phyloP scores from a whole-genome alignment of 768 basidiomycete species.

The Jaapia argillacea region DNA sequence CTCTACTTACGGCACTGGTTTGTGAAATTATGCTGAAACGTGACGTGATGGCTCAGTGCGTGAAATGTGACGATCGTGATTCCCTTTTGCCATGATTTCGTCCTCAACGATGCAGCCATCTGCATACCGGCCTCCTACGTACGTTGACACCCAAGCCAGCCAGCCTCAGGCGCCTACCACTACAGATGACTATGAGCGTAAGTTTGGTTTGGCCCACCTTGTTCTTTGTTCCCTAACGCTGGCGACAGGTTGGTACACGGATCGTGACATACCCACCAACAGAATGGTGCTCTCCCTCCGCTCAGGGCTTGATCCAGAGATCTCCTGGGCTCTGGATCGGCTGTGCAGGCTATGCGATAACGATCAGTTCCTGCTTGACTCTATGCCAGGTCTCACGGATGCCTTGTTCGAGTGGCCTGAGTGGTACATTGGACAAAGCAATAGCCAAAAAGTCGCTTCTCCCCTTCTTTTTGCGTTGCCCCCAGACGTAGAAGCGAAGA shows the following conservation, averaged over 20 bases:
- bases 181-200: conserved; percentile 74
- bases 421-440: conserved; percentile 49
- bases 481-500: conserved; percentile 39
- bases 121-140: conserved; percentile 5
- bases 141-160: conserved; percentile 10
- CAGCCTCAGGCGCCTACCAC: conserved; percentile 36
- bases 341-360: conserved; percentile 73
- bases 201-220: conserved; percentile 5
- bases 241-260: conserved; percentile 75
- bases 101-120: neutral
- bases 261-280: conserved; percentile 56
- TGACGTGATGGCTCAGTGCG: neutral
- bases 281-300: conserved; percentile 86
- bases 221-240: conserved; percentile 2
- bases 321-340: conserved; percentile 85
- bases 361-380: conserved; percentile 63
- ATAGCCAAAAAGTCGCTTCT: conserved; percentile 3
- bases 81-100: neutral
- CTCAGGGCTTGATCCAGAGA: conserved; percentile 73
- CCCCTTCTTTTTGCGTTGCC: conserved; percentile 44
- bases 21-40: neutral
- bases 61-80: neutral
- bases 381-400: conserved; percentile 72
- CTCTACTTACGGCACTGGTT: too few species aligned
- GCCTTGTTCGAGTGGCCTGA: conserved; percentile 85